These are phyloP conservation scores for Racocetra persica DNA, from an alignment of 371 early-diverging fungal genomes.

Conservation along the genomic window DNA sequence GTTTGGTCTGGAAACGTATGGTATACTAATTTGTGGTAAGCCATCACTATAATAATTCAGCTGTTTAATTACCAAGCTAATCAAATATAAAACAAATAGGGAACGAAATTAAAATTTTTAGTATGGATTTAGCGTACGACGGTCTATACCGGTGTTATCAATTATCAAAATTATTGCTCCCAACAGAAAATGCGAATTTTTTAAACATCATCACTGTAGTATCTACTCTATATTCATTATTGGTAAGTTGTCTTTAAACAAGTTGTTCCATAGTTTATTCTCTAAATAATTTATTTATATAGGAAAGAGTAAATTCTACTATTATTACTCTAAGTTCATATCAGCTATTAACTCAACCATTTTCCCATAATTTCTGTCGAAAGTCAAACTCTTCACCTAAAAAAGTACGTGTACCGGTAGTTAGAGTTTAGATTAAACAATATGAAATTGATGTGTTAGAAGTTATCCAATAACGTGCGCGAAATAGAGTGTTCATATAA, in stretches of 20 bases:
- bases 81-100: slow-evolving; percentile 28
- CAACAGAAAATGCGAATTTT: slow-evolving; percentile 37
- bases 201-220: slow-evolving; percentile 21
- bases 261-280: background rate
- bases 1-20: background rate
- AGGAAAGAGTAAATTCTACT: slow-evolving; percentile 13
- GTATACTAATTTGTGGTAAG: slow-evolving; percentile 26
- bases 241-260: slow-evolving; percentile 35
- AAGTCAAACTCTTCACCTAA: slow-evolving; percentile 29
- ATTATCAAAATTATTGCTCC: slow-evolving; percentile 23
- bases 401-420: slow-evolving; percentile 25
- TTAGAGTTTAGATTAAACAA: too few species aligned
- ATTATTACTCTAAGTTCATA: slow-evolving; percentile 13
- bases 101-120: slow-evolving; percentile 24
- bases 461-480: too few species aligned
- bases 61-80: slow-evolving; percentile 6
- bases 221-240: slow-evolving; percentile 36
- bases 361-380: background rate
- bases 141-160: slow-evolving; percentile 20
- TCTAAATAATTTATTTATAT: slow-evolving; percentile 18
- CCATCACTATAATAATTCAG: slow-evolving; percentile 50
- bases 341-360: background rate
- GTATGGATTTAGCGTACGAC: slow-evolving; percentile 5
- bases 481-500: too few species aligned
- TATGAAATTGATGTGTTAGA: too few species aligned